Conservation (phyloP, 192 early-diverging fungal species). For the Cetraspora pellucida region DNA sequence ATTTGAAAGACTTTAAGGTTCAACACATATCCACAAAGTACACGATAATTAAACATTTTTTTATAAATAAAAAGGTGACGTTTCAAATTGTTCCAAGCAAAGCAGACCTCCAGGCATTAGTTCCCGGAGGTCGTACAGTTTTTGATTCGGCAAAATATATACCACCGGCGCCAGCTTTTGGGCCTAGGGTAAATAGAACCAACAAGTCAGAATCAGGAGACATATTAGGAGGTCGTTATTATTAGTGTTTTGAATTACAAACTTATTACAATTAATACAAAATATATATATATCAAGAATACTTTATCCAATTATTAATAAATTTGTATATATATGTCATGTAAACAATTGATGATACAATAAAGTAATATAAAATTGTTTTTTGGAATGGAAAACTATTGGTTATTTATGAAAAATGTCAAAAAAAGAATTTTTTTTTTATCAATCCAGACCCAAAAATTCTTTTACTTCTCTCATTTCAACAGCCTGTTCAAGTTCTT, state of each 20-base stretch:
- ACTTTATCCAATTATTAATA: no score
- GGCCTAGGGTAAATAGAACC: neutral
- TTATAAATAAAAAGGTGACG: constrained; percentile 39
- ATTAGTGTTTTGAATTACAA: constrained; percentile 10
- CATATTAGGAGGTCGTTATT: constrained; percentile 15
- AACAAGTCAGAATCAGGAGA: neutral
- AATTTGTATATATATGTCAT: no score
- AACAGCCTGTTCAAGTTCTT: constrained; percentile 25
- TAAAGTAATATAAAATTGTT: no score
- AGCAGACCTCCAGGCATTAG: constrained; percentile 50
- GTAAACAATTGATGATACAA: no score
- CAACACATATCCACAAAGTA: no score
- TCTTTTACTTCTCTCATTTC: constrained; percentile 25
- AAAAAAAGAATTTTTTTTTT: no score
- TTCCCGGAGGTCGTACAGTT: constrained; percentile 53
- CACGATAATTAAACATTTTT: neutral
- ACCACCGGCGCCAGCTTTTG: constrained; percentile 9
- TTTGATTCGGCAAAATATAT: constrained; percentile 14
- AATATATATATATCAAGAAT: no score
- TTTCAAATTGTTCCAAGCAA: constrained; percentile 53
- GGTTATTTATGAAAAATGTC: no score
- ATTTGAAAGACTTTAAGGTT: neutral
- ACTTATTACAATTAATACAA: no score
- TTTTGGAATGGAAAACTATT: no score
- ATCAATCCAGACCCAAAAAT: constrained; percentile 17